Percentiles rank a stretch among this genome's conserved stretches.
Conservation (phyloP, 371 early-diverging fungal genomes). For the Mortierella sp. region DNA sequence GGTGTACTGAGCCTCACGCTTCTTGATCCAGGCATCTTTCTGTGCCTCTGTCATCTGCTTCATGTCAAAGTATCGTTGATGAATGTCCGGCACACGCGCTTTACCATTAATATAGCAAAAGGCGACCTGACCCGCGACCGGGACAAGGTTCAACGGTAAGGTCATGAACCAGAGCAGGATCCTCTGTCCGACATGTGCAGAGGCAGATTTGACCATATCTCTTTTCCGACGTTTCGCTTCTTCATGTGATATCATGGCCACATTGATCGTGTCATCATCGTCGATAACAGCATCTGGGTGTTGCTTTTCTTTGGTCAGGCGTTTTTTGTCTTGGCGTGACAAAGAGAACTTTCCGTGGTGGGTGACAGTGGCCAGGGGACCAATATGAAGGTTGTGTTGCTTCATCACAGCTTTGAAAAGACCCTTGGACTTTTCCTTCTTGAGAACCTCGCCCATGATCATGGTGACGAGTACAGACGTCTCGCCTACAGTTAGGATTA, state of each 20-base stretch:
- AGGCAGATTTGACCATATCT: slow-evolving; percentile 17
- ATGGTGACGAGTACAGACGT: slow-evolving; percentile 27
- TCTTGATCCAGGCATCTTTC: slow-evolving; percentile 11
- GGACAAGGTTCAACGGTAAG: slow-evolving; percentile 29
- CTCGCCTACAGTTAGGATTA: slow-evolving; percentile 32
- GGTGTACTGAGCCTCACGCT: slow-evolving; percentile 3
- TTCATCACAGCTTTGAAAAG: slow-evolving; percentile 21
- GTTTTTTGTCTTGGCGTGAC: not conserved
- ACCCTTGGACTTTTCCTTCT: slow-evolving; percentile 21
- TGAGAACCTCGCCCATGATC: slow-evolving; percentile 33
- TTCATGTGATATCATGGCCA: slow-evolving; percentile 1
- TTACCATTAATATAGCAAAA: slow-evolving; percentile 38
- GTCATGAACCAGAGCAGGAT: slow-evolving; percentile 27
- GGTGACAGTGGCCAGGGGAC: slow-evolving; percentile 17
- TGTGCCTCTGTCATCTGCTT: slow-evolving; percentile 26
- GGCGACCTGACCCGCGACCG: slow-evolving; percentile 17
- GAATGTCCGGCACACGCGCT: slow-evolving; percentile 28
- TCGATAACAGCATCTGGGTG: too few relatives aligned
- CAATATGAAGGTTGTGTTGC: slow-evolving; percentile 8
- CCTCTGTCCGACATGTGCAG: slow-evolving; percentile 2
- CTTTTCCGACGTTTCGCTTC: slow-evolving; percentile 6
- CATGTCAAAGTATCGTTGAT: slow-evolving; percentile 28
- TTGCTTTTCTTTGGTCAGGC: not conserved
- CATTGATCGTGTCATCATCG: not conserved
- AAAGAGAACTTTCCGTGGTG: slow-evolving; percentile 4